Conservation (phyloP, 1,139 yeast species). For the Yamadazyma friedrichii region DNA sequence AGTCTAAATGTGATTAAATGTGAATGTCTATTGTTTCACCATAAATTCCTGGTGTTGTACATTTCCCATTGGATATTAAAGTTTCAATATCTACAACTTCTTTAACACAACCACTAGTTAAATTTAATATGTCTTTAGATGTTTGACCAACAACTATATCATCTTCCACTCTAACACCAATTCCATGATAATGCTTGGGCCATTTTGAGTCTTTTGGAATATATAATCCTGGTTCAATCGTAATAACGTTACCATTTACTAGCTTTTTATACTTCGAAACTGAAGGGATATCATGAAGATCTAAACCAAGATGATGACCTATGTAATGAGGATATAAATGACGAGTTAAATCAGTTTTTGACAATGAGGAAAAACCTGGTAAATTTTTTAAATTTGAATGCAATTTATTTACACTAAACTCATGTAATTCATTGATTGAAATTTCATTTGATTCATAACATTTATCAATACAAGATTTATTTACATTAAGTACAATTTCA, state of each 20-base stretch:
- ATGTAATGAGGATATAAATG: constrained; percentile 86
- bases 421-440: constrained; percentile 77
- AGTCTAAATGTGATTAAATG: not conserved
- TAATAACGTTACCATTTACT: constrained; percentile 69
- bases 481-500: constrained; percentile 81
- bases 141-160: constrained; percentile 74
- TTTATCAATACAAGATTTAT: constrained; percentile 70
- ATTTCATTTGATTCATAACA: constrained; percentile 53
- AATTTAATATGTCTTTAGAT: constrained; percentile 50
- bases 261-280: constrained; percentile 53
- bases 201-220: constrained; percentile 64
- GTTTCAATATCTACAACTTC: constrained; percentile 79
- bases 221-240: constrained; percentile 94
- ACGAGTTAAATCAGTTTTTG: constrained; percentile 51
- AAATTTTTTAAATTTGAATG: constrained; percentile 65
- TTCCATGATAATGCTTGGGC: constrained; percentile 81
- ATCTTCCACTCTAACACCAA: constrained; percentile 95
- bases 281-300: constrained; percentile 81
- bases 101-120: constrained; percentile 82
- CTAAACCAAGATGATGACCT: constrained; percentile 94
- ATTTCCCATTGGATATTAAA: constrained; percentile 52
- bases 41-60: constrained; percentile 47
- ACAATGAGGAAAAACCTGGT: constrained; percentile 57
- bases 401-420: constrained; percentile 58
- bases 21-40: constrained; percentile 45